Evolutionary conservation across 257 asterid genomes (phyloP), one percentile per base, ranked within the genome.

Genomic region (Parsonsia alboflavescens): DNA sequence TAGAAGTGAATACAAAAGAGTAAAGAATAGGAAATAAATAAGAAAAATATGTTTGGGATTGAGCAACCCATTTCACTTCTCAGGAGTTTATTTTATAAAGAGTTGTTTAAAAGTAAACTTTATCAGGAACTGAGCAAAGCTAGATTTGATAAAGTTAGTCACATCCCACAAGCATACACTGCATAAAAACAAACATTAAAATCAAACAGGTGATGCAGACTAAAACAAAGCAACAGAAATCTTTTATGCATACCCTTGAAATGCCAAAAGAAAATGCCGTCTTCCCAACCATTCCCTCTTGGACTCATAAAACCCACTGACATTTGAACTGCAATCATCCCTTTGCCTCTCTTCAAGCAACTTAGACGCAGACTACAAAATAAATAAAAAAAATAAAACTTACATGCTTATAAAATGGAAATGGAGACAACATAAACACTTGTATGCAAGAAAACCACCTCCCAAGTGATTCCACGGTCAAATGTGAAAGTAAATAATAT

Each of bases 231-330:
- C 17, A 65, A 39, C 7, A 17, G 17, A 39, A 11, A 65, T 39
- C 48, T 39, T 39, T 65, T 41, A 65, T 65, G n/a, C 49, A 41
- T 90, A 94, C 99, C 86, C 82, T 81, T 94, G 97, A 79, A 84
- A 70, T 77, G 97, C 99, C 82, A 94, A 88, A 53, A 94, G 46
- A 79, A 86, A 92, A 78, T 94, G 96, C 41, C 91, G 82, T 70
- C 89, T 90, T 84, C 99, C 99, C 93, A 94, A 82, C 99, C 99
- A 94, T 78, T 94, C 99, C 81, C 99, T 88, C 86, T 84, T 94
- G 49, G 99, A 90, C 81, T 89, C 96, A 73, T 90, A 94, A 83
- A 90, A 94, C 70, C 97, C 99, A 79, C 73, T 81, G 82, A 76
- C 76, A 75, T 83, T 84, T 75, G 96, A 87, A 58, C 87, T 75